Conservation (phyloP, 495 filamentous ascomycete species). For the Hyphodiscus hymeniophilus region DNA sequence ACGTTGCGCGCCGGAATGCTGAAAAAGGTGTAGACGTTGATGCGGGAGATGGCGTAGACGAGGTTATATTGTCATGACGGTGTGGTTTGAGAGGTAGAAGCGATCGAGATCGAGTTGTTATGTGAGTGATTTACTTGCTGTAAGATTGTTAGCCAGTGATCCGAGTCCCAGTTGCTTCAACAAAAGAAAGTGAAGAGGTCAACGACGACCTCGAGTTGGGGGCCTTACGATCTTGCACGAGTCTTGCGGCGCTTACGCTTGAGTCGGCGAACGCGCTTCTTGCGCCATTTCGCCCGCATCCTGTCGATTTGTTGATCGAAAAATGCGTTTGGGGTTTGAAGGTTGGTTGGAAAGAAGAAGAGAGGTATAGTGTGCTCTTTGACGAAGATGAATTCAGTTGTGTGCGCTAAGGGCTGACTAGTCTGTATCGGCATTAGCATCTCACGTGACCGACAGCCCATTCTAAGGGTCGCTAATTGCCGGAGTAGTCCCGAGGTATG, state of each 20-base stretch:
- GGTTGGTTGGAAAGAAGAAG: too few species aligned
- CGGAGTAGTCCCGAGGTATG: too few species aligned
- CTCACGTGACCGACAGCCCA: too few species aligned
- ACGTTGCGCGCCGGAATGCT: conserved; percentile 17
- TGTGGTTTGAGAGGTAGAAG: conserved; percentile 28
- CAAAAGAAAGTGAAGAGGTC: conserved; percentile 8
- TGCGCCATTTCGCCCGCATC: conserved; percentile 99
- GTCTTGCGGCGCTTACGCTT: conserved; percentile 99
- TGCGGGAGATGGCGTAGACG: conserved; percentile 25
- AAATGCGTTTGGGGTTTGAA: too few species aligned
- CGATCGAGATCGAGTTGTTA: conserved; percentile 52
- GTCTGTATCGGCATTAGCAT: too few species aligned
- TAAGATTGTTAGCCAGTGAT: conserved; percentile 26
- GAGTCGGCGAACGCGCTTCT: conserved; percentile 96
- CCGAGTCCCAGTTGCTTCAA: background rate
- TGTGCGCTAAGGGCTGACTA: too few species aligned
- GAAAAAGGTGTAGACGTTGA: conserved; percentile 25
- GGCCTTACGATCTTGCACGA: conserved; percentile 75
- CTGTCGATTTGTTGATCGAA: conserved; percentile 34
- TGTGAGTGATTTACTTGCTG: conserved; percentile 66
- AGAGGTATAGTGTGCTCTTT: too few species aligned
- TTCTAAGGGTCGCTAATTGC: too few species aligned
- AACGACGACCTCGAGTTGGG: background rate
- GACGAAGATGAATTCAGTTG: too few species aligned
- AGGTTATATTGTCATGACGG: conserved; percentile 26